Evolutionary conservation across 2,329 filamentous ascomycete genomes (phyloP).

Genomic region (Microcyclospora pomicola): DNA sequence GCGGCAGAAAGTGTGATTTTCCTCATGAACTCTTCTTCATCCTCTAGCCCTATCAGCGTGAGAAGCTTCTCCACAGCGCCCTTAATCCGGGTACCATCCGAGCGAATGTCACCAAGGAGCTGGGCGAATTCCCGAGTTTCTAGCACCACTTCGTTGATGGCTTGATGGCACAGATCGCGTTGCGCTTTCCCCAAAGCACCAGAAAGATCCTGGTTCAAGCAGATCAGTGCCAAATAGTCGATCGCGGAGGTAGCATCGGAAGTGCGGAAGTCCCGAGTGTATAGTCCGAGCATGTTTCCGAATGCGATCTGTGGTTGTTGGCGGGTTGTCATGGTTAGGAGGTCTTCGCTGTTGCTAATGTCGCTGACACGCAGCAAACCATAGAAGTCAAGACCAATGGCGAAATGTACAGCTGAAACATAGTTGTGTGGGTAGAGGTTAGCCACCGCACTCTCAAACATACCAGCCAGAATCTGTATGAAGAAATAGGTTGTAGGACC

Average conservation of each 20-base stretch:
- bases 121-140: constrained; percentile 94
- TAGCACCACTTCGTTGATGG: constrained; percentile 83
- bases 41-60: constrained; percentile 62
- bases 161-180: constrained; percentile 74
- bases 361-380: constrained; percentile 78
- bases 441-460: constrained; percentile 86
- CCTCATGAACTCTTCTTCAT: constrained; percentile 72
- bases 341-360: constrained; percentile 58
- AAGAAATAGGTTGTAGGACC: constrained; percentile 87
- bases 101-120: constrained; percentile 78
- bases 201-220: constrained; percentile 72
- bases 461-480: constrained; percentile 74
- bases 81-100: constrained; percentile 70
- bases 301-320: constrained; percentile 79
- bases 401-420: constrained; percentile 88
- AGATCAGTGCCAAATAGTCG: constrained; percentile 85
- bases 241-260: constrained; percentile 80
- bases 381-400: constrained; percentile 77
- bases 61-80: constrained; percentile 81
- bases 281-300: constrained; percentile 82
- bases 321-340: constrained; percentile 51
- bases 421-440: constrained; percentile 89
- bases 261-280: constrained; percentile 89
- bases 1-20: constrained; percentile 90
- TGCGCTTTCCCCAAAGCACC: constrained; percentile 64